Base-by-base conservation (phyloP, 345 rosid species). In the Corchorus olitorius region DNA sequence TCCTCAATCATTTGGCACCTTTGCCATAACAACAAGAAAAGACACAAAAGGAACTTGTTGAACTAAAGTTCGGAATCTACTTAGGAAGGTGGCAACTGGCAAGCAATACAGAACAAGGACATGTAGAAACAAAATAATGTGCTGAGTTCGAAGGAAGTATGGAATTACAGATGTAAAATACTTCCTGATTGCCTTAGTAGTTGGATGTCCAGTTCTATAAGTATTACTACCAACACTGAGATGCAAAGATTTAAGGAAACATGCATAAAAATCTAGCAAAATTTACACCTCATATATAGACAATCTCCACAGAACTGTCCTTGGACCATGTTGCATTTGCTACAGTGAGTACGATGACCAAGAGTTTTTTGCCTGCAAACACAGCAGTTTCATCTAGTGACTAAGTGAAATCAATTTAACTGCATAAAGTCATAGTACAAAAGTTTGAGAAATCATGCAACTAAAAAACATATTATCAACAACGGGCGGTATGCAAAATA, bases 241-340 rank as follows among this genome's bases (percentile, higher is more conserved):
- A 68, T 0, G 27, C 27, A 27, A 27, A 27, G 43, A 48, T 16
- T 11, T 19, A 17, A n/a, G 22, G 72, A 27, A 27, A 27, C 27
- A 27, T 27, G 27, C 27, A 27, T 1, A 27, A 27, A 27, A 75
- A 34, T 54, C 22, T 64, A 19, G 43, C 37, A 62, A 73, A 72
- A 54, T 17, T 19, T 64, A 19, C 69, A 91, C 99, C 99, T 93
- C 96, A 90, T 92, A 81, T 87, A 90, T 86, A 95, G 80, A 83
- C 99, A 95, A 84, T 95, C 99, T 78, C 98, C 99, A 75, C 98
- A 95, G 79, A 93, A 92, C 76, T 95, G 99, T 77, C 98, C 98
- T 73, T 83, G 91, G 19, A 88, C 94, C 67, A 84, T 61, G 68
- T 76, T 61, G 80, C 99, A 95, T 67, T 87, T 14, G 82, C 88